Evolutionary conservation across 2,329 filamentous ascomycete species (phyloP).

Genomic region (Fusarium sp.): DNA sequence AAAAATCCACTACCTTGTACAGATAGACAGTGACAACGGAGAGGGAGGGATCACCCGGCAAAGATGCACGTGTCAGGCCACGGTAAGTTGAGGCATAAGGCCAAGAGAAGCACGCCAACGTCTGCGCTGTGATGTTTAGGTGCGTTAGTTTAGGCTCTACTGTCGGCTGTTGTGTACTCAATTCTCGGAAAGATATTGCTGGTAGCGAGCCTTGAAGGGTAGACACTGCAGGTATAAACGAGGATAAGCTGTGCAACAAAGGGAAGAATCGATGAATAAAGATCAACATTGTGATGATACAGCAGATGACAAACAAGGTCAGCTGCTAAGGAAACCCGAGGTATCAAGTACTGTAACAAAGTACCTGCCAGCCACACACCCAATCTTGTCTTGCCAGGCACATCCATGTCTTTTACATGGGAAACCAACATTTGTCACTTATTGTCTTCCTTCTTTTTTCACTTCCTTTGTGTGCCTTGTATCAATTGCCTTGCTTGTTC

Average conservation of each 20-base stretch:
- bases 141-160: slow-evolving; percentile 2
- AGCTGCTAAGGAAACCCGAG: slow-evolving; percentile 15
- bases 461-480: slow-evolving; percentile 22
- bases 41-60: slow-evolving; percentile 23
- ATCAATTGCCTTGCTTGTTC: slow-evolving; percentile 9
- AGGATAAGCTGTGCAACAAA: slow-evolving; percentile 8
- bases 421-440: slow-evolving; percentile 13
- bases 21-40: neutral
- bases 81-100: slow-evolving; percentile 27
- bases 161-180: neutral
- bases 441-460: slow-evolving; percentile 3
- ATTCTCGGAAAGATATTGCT: neutral
- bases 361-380: slow-evolving; percentile 23
- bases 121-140: neutral
- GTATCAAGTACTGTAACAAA: neutral
- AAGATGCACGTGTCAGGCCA: slow-evolving; percentile 51
- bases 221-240: neutral
- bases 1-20: neutral
- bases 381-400: slow-evolving; percentile 33
- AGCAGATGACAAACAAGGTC: slow-evolving; percentile 16
- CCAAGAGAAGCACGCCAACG: slow-evolving; percentile 1
- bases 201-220: neutral
- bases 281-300: slow-evolving; percentile 6
- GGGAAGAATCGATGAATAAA: neutral
- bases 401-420: slow-evolving; percentile 27